Base-by-base conservation (phyloP, 2,329 filamentous ascomycete species). In the Xylariaceae sp. region DNA sequence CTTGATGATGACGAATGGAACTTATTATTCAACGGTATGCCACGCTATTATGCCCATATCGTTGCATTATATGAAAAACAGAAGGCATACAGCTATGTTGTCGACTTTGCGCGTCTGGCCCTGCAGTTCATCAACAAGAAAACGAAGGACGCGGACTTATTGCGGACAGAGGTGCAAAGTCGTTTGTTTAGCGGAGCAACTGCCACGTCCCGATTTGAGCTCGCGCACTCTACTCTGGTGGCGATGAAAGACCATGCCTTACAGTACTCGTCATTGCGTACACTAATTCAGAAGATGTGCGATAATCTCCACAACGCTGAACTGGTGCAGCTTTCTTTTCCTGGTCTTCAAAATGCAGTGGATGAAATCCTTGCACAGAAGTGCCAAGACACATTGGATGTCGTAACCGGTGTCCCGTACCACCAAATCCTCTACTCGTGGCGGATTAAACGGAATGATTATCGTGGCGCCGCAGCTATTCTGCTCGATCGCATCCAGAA, bases 371-470 rank as follows among this genome's bases (percentile, higher is more conserved):
- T 99, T 10, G 76, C 82, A 6, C 81, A 85, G 34, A 83, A 89
- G 63, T 90, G 88, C 67, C 82, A 82, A 59, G 80, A 82, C 52
- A 83, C 86, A 34, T 75, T 83, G 41, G 87, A 89, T 52, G 80
- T 89, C 36, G 76, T 75, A 53, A 75, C 73, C 37, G 83, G 81
- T 9, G 80, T 84, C 0, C 88, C 89, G 3, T 95, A 92, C 67
- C 89, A 94, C 67, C 88, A 92, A 64, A 87, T 96, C 53, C 81
- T 97, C 45, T 96, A 96, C 69, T 86, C 92, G 2, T 96, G 92
- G 83, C 85, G 94, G 48, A 86, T 96, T 61, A 85, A 85, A 58
- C 86, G 86, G 61, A 84, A 84, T 65, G 89, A 97, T 72, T 95
- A 91, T 77, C 88, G 92, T 42, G 94, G 92, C 47, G 85, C 82